A percentile compares a stretch with the other conserved stretches of the same genome.
Evolutionary conservation across 148 eudicot species (phyloP).

Genomic region (Pharnaceum exiguum): DNA sequence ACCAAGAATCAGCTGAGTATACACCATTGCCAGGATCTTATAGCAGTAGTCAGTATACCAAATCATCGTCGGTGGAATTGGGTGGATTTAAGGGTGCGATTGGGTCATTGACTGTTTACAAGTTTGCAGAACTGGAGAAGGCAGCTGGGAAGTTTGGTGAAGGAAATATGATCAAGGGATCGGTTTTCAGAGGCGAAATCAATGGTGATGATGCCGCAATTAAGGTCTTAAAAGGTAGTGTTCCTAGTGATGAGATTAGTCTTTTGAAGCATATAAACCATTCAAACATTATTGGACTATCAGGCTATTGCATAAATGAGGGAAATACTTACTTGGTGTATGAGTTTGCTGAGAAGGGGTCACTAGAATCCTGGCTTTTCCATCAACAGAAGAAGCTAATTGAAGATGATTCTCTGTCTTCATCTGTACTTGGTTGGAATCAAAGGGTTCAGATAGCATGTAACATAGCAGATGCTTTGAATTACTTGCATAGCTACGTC

Average conservation of each 20-base stretch:
- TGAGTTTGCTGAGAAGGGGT: conserved; percentile 69
- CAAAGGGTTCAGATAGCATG: conserved; percentile 68
- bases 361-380: conserved; percentile 46
- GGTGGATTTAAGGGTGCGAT: conserved; percentile 47
- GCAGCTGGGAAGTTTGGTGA: conserved; percentile 56
- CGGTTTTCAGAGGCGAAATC: conserved; percentile 51
- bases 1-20: conserved; percentile 12
- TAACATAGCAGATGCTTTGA: conserved; percentile 57
- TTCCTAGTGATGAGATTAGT: conserved; percentile 50
- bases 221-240: conserved; percentile 63
- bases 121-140: conserved; percentile 41
- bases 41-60: conserved; percentile 15
- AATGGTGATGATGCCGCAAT: conserved; percentile 67
- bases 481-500: conserved; percentile 71
- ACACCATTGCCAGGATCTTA: conserved; percentile 18
- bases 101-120: conserved; percentile 54
- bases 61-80: conserved; percentile 42
- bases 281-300: conserved; percentile 56
- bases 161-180: conserved; percentile 46
- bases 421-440: conserved; percentile 49
- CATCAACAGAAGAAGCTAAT: conserved; percentile 12
- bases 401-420: conserved; percentile 7
- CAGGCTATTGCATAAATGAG: conserved; percentile 61
- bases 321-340: conserved; percentile 73
- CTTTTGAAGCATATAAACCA: conserved; percentile 66